These are phyloP conservation scores for Pyrrhoderma noxium DNA, from an alignment of 1,284 basidiomycete species.

Conservation along the genomic window DNA sequence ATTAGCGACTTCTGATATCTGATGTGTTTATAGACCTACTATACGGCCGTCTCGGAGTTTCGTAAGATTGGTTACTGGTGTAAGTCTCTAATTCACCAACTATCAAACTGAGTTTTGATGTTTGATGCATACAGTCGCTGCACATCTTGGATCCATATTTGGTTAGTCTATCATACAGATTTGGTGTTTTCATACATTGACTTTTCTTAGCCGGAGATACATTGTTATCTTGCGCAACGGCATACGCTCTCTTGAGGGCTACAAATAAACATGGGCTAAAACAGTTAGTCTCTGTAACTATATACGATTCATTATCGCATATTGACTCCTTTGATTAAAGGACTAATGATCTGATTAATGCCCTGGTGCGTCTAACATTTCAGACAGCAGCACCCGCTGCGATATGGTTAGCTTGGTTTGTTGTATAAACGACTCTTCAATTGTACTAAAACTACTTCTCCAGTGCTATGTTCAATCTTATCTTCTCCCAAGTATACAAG, in stretches of 20 bases:
- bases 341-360: conserved; percentile 23
- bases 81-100: conserved; percentile 19
- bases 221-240: conserved; percentile 26
- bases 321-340: neutral
- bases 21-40: conserved; percentile 18
- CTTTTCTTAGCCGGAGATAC: conserved; percentile 26
- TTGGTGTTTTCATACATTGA: neutral
- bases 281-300: conserved; percentile 22
- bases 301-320: neutral
- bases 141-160: conserved; percentile 28
- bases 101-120: neutral
- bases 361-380: conserved; percentile 30
- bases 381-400: conserved; percentile 31
- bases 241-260: conserved; percentile 27
- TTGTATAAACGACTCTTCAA: neutral
- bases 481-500: conserved; percentile 29
- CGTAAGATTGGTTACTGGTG: conserved; percentile 27
- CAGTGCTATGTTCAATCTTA: conserved; percentile 31
- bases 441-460: neutral
- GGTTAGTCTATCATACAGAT: conserved; percentile 21
- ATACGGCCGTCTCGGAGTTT: conserved; percentile 20
- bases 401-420: conserved; percentile 24
- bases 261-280: conserved; percentile 26
- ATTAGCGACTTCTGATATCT: neutral
- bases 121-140: conserved; percentile 24